Base-by-base conservation (phyloP, 1,284 basidiomycete species). In the Ceratobasidium sp. region DNA sequence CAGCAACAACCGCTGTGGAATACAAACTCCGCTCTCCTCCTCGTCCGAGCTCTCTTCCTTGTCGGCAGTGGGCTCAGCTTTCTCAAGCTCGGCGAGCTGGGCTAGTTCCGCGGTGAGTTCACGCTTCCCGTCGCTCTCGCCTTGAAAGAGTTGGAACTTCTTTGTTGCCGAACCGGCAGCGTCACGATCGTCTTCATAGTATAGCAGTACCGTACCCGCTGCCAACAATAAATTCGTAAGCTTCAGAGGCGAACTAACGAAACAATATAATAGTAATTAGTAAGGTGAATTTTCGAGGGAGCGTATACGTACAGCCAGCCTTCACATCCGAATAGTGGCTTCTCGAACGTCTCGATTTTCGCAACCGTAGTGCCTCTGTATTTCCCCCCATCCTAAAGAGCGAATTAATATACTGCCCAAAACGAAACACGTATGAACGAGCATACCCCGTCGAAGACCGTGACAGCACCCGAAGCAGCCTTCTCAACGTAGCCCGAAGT, bases 261-360 rank as follows among this genome's bases (percentile, higher is more conserved):
- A 41, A 15, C 0, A 45, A 29, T 47, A 22, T 51, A 4, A 14
- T 44, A 19, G 27, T 17, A 2, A 17, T 19, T 24, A 22, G 29
- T 29, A n/a, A 36, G 0, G n/a, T n/a, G n/a, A 31, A n/a, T 8
- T 29, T 11, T 19, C 17, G 11, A 11, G 24, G 27, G 17, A 27
- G 29, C 9, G 54, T 57, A 27, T 31, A 73, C 71, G 27, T 41
- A 73, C 71, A 73, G 22, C 71, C 71, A 73, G 14, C 71, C 71
- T 29, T 73, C 59, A 33, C 51, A 57, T 54, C 47, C 71, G 29
- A 73, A 51, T 9, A 73, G 51, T 2, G 59, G 71, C n/a, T 54
- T 48, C 36, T 63, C 71, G 27, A 73, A 73, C 15, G n/a, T 14
- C 29, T 41, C 29, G 36, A 63, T 33, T 9, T 51, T 54, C 5